Conservation (phyloP, 164 flowering plant genomes). For the Stephania yunnanensis region DNA sequence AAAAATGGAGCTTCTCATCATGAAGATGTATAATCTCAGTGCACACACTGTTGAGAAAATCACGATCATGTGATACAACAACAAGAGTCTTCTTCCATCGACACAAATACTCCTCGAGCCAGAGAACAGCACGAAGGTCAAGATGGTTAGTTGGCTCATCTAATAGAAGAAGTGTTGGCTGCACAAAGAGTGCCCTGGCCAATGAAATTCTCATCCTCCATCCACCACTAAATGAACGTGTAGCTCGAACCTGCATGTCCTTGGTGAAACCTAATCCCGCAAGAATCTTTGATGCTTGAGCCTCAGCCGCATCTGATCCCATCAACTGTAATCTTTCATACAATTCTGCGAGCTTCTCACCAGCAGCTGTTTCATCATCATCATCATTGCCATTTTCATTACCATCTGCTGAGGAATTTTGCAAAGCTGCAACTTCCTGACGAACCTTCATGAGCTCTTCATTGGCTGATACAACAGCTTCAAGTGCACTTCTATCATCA, state of each 20-base stretch:
- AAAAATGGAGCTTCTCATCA: background rate
- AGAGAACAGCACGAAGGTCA: too few relatives aligned
- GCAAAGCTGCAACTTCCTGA: background rate
- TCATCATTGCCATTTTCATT: background rate
- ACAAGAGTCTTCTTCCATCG: background rate
- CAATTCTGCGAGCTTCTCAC: background rate
- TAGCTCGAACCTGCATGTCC: constrained; percentile 3
- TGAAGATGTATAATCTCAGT: constrained; percentile 8
- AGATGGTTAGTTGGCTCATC: background rate
- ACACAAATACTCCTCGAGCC: too few relatives aligned
- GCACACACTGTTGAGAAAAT: constrained; percentile 1
- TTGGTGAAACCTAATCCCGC: constrained; percentile 4
- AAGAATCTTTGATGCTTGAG: constrained; percentile 4
- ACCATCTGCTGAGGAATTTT: background rate
- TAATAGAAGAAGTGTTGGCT: background rate
- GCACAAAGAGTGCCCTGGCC: constrained; percentile 4
- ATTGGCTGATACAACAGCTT: constrained; percentile 6
- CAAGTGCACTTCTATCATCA: constrained; percentile 1
- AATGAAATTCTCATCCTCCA: constrained; percentile 1
- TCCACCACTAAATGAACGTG: background rate
- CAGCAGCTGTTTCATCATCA: background rate
- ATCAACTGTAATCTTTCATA: background rate
- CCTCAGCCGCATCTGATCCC: background rate
- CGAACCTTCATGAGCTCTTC: constrained; percentile 1
- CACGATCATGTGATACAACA: constrained; percentile 1